Evolutionary conservation across 257 asterid genomes (phyloP).

Genomic region (Solanum etuberosum): DNA sequence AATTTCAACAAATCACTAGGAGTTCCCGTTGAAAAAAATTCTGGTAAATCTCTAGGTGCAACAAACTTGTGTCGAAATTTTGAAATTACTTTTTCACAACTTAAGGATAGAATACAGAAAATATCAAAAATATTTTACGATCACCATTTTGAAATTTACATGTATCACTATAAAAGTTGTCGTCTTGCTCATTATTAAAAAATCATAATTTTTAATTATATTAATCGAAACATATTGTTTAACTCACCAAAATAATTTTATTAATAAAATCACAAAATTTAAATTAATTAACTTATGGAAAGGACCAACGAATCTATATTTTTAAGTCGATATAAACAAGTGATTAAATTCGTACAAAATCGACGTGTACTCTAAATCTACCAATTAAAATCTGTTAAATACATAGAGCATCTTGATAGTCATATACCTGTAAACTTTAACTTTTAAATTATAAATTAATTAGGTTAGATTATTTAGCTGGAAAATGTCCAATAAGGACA

Average conservation of each 20-base stretch:
- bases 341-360: neutral
- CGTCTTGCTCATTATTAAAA: neutral
- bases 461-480: neutral
- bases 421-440: neutral
- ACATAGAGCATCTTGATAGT: neutral
- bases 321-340: neutral
- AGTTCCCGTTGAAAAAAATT: too few relatives aligned
- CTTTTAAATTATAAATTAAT: neutral
- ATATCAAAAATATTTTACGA: neutral
- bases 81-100: neutral
- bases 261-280: neutral
- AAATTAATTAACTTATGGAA: neutral
- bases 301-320: neutral
- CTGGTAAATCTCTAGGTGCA: neutral
- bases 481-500: slow-evolving; percentile 1
- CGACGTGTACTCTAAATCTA: neutral
- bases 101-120: neutral
- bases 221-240: neutral
- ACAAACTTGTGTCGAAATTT: neutral
- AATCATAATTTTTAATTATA: neutral
- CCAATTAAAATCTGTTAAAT: neutral
- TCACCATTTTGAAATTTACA: neutral
- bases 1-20: neutral
- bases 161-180: neutral
- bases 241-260: neutral